These are phyloP conservation scores for Diaporthe nobilis DNA, from an alignment of 2,329 filamentous ascomycete genomes.

Conservation along the genomic window DNA sequence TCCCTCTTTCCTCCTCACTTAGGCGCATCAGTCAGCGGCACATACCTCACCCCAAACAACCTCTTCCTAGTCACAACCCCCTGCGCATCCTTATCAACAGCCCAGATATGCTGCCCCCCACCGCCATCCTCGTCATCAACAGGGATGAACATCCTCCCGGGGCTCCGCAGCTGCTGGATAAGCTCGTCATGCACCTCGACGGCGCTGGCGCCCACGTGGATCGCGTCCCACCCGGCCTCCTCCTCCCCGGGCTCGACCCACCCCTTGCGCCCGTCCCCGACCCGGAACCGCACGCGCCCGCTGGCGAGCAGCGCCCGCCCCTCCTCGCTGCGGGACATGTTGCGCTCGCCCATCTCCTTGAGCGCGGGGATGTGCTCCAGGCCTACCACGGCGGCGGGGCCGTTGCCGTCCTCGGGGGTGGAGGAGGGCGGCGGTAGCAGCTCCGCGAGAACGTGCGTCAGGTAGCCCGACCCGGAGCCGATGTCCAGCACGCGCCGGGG, in stretches of 20 bases:
- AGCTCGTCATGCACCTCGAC: constrained; percentile 78
- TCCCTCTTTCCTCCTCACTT: neutral
- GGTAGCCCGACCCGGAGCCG: constrained; percentile 83
- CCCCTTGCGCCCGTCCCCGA: constrained; percentile 81
- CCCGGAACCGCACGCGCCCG: constrained; percentile 79
- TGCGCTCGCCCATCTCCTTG: constrained; percentile 72
- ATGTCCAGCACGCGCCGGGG: constrained; percentile 77
- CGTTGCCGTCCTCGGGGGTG: constrained; percentile 59
- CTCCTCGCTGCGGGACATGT: constrained; percentile 74
- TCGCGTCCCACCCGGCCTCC: constrained; percentile 84
- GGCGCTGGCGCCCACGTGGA: constrained; percentile 94
- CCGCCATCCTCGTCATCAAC: constrained; percentile 69
- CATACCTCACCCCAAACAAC: constrained; percentile 81
- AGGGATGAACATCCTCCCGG: constrained; percentile 86
- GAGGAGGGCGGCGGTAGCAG: constrained; percentile 54
- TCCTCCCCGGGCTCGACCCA: constrained; percentile 61
- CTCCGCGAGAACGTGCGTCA: constrained; percentile 90
- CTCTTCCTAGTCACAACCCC: constrained; percentile 73
- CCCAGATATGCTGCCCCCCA: constrained; percentile 77
- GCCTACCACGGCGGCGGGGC: constrained; percentile 71
- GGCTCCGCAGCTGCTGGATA: constrained; percentile 81
- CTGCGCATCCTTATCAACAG: constrained; percentile 78
- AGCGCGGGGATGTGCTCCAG: constrained; percentile 81
- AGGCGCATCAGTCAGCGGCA: constrained; percentile 81
- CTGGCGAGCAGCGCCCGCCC: constrained; percentile 72